These are phyloP conservation scores for Starmerella sp. DNA, from an alignment of 805 yeast genomes.

Conservation along the genomic window DNA sequence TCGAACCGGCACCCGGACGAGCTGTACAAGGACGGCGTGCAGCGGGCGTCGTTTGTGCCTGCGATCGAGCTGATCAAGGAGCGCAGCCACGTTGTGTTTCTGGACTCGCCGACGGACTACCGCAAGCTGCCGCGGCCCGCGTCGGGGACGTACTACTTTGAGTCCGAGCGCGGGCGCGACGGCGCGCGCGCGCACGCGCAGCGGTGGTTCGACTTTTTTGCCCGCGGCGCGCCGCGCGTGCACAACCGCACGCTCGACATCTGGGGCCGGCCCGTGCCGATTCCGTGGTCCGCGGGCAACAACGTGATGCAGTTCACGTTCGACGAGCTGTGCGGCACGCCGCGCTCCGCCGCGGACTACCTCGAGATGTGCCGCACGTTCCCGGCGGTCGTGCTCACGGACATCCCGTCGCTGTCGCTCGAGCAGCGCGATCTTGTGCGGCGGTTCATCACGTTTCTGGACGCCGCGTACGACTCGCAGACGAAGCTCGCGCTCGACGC, in stretches of 20 bases:
- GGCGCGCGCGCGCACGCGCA: slow-evolving; percentile 49
- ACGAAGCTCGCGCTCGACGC: slow-evolving; percentile 82
- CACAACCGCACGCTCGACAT: slow-evolving; percentile 36
- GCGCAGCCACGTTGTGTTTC: slow-evolving; percentile 61
- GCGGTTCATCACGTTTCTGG: slow-evolving; percentile 86
- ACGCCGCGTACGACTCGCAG: slow-evolving; percentile 89
- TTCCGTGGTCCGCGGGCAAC: slow-evolving; percentile 68
- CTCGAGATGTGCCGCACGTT: slow-evolving; percentile 67
- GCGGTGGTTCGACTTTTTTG: slow-evolving; percentile 73
- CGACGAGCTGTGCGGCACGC: slow-evolving; percentile 72
- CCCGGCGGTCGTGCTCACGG: slow-evolving; percentile 75
- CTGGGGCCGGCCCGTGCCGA: slow-evolving; percentile 78
- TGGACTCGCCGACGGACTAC: slow-evolving; percentile 90
- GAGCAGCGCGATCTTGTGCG: slow-evolving; percentile 74
- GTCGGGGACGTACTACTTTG: slow-evolving; percentile 35
- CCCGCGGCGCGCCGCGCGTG: slow-evolving; percentile 37
- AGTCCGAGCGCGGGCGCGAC: slow-evolving; percentile 43
- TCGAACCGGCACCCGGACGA: slow-evolving; percentile 94
- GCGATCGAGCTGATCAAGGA: slow-evolving; percentile 71
- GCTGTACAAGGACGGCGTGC: slow-evolving; percentile 85
- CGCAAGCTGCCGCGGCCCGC: slow-evolving; percentile 77
- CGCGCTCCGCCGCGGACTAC: slow-evolving; percentile 90
- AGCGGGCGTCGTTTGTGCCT: slow-evolving; percentile 82
- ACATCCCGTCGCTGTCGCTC: slow-evolving; percentile 75
- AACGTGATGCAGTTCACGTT: slow-evolving; percentile 85